Conservation (phyloP, 2,329 filamentous ascomycete genomes). For the Chrysosporium keratinophilum region DNA sequence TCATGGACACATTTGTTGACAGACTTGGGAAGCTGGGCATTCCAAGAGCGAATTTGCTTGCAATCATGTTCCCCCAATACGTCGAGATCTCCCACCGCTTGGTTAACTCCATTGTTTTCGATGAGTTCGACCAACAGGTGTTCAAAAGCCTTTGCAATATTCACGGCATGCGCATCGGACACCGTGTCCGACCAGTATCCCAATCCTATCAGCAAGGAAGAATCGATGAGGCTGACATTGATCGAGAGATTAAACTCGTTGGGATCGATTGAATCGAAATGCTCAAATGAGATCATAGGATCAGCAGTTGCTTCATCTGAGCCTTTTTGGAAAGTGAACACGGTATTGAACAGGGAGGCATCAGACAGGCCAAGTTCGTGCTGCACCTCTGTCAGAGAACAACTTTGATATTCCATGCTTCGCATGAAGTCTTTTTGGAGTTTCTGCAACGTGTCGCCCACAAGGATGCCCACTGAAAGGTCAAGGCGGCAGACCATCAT, state of each 20-base stretch:
- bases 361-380: constrained; percentile 31
- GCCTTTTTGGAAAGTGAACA: constrained; percentile 34
- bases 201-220: constrained; percentile 13
- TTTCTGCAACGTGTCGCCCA: constrained; percentile 34
- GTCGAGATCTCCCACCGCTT: constrained; percentile 23
- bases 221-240: constrained; percentile 13
- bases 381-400: constrained; percentile 42
- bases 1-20: constrained; percentile 30
- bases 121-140: constrained; percentile 26
- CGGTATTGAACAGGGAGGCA: constrained; percentile 34
- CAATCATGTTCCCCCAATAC: constrained; percentile 25
- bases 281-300: constrained; percentile 16
- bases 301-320: constrained; percentile 20
- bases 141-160: constrained; percentile 28
- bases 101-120: constrained; percentile 9
- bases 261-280: constrained; percentile 12
- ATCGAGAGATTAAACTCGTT: constrained; percentile 16
- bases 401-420: constrained; percentile 41
- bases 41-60: constrained; percentile 28
- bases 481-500: constrained; percentile 44
- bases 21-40: constrained; percentile 22
- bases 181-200: constrained; percentile 25
- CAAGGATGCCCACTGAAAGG: constrained; percentile 26
- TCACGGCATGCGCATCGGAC: constrained; percentile 27
- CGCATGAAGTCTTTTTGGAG: constrained; percentile 40